Base-by-base conservation (phyloP, 805 yeast species). In the Cyberlindnera xishuangbannaensis region DNA sequence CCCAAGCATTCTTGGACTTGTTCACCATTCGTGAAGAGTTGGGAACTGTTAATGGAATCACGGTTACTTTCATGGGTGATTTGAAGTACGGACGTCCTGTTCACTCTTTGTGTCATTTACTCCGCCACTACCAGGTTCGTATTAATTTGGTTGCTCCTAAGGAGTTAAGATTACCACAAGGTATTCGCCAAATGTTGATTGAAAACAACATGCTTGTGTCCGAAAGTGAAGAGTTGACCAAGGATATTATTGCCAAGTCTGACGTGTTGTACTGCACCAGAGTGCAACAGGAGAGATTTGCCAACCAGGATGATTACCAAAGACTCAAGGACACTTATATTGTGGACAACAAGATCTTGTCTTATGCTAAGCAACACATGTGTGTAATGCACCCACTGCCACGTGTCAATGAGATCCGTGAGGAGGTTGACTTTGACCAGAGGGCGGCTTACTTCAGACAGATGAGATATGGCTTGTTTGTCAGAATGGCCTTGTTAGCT, bases 391-490 rank as follows among this genome's bases (percentile, higher is more conserved):
- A 92, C 61, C 99, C 99, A 59, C 76, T 92, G 53, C 99, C 99
- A 59, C 83, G 99, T 64, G 88, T 86, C 46, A 82, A 78, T 53
- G 99, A 92, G 67, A 90, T 92, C 51, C 83, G 83, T 55, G 97
- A 88, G 66, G 98, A 92, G 68, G 97, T 92, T 54, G 99, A 92
- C 62, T 92, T 90, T 57, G 99, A 92, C 65, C 97, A 90, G 64
- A 83, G 99, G 63, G 97, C 98, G 46, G 97, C 98, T 39, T 92
- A 92, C 70, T 92, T 92, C 74, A 83, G 99, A 76, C 97, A 92
- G 71, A 92, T 92, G 98, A 83, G 95, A 63, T 90, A 92, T 59
- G 99, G 99, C 42, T 71, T 92, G 60, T 92, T 81, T 58, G 95
- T 94, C 29, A 87, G 99, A 73, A 92, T 92, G 99, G 98, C 99